phyloP scores from a whole-genome alignment of 2,329 filamentous ascomycete species.

The Talaromyces verruculosus region DNA sequence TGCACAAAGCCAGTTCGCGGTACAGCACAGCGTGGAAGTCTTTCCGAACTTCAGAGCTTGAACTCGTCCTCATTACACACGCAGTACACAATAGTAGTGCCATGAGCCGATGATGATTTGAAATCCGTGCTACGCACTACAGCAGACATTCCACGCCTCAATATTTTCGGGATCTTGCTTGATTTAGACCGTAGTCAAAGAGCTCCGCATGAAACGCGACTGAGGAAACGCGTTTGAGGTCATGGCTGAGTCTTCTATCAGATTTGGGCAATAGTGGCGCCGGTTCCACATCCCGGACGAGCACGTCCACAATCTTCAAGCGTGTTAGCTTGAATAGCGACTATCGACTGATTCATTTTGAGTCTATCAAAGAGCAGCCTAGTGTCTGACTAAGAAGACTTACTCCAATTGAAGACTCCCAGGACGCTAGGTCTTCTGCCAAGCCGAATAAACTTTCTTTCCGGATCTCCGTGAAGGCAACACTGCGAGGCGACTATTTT shows the following conservation, averaged over 20 bases:
- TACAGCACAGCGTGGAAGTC: not conserved
- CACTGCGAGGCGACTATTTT: constrained; percentile 1
- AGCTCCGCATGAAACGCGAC: constrained; percentile 1
- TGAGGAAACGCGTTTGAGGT: not conserved
- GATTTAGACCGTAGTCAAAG: constrained; percentile 2
- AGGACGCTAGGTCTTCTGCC: not conserved
- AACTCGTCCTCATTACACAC: constrained; percentile 10
- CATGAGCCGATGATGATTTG: constrained; percentile 9
- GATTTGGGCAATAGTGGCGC: not conserved
- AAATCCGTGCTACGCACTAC: constrained; percentile 5
- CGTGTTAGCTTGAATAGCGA: not conserved
- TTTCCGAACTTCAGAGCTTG: not conserved
- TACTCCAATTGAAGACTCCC: not conserved
- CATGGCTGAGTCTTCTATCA: not conserved
- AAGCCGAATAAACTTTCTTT: constrained; percentile 8
- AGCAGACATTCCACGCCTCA: constrained; percentile 13
- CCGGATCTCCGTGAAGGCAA: constrained; percentile 2
- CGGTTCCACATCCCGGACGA: not conserved
- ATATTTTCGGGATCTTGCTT: constrained; percentile 13
- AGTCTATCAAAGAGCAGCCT: not conserved
- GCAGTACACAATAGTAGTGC: constrained; percentile 6
- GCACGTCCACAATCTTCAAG: not conserved
- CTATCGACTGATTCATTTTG: not conserved
- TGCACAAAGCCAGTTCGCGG: constrained; percentile 13
- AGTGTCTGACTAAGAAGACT: not conserved